Percentiles rank a stretch among this genome's conserved stretches.
These are phyloP conservation scores for Backusella luteola DNA, from an alignment of 192 early-diverging fungal genomes.

Conservation along the genomic window DNA sequence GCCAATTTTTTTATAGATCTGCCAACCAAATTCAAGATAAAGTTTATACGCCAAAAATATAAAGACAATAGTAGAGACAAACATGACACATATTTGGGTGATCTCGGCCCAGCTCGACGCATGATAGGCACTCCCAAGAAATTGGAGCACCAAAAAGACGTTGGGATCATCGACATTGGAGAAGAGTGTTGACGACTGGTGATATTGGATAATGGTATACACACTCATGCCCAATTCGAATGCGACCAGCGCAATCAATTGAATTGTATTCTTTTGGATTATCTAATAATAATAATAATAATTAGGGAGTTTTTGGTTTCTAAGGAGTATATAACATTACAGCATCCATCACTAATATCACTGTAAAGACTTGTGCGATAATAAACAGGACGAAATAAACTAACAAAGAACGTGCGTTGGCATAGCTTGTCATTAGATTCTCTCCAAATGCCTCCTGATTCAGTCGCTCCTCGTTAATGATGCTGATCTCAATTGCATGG, in stretches of 20 bases:
- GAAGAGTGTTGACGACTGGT: constrained; percentile 43
- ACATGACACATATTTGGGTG: constrained; percentile 56
- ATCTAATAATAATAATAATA: constrained; percentile 43
- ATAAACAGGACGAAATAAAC: constrained; percentile 91
- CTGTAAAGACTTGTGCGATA: constrained; percentile 80
- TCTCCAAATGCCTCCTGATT: constrained; percentile 21
- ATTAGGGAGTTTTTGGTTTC: too few relatives aligned
- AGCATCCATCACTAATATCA: constrained; percentile 83
- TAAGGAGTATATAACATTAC: constrained; percentile 36
- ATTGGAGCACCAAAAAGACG: constrained; percentile 16
- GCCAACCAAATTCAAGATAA: constrained; percentile 84
- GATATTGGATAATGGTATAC: constrained; percentile 71
- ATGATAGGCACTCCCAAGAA: constrained; percentile 25
- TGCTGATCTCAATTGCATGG: constrained; percentile 24
- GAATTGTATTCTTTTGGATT: constrained; percentile 91
- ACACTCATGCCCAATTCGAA: constrained; percentile 64
- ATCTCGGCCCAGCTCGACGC: constrained; percentile 43
- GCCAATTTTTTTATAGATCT: constrained; percentile 81
- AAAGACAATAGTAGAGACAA: constrained; percentile 47
- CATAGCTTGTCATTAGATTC: constrained; percentile 30
- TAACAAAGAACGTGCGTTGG: constrained; percentile 53
- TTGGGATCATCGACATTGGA: constrained; percentile 20
- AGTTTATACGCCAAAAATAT: constrained; percentile 57
- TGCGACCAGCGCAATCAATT: constrained; percentile 73
- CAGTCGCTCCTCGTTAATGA: constrained; percentile 28